Base-by-base conservation (phyloP, 208 protist genomes). In the Blastocrithidia nonstop region DNA sequence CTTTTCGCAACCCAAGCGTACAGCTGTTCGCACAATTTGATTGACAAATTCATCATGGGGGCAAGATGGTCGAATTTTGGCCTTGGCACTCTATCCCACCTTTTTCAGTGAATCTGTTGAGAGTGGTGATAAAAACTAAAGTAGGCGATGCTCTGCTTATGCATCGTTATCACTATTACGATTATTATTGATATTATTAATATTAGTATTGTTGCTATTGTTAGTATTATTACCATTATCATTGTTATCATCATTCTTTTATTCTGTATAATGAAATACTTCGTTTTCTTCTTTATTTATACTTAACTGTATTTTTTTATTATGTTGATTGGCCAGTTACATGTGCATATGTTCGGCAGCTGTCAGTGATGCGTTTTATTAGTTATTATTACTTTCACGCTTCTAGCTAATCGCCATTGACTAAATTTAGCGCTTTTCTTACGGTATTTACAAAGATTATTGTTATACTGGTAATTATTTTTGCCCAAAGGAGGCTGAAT, bases 61-160 rank as follows among this genome's bases (percentile, higher is more conserved):
- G 0, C 60, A 75, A 3, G 75, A 88, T 0, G 78, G 73, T 35
- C 71, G 69, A 52, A 85, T 35, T 48, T 93, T 93, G 23, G 75
- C 76, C 65, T 93, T 93, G 26, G 83, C 83, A 49, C 74, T 88
- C 54, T 93, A 78, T 32, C 78, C 66, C 13, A 93, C 54, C 50
- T 93, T 93, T 54, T 93, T 93, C 24, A 93, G 58, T 0, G 83
- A 93, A 45, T 93, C 78, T n/a, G 80, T 61, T 1, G 78, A 88
- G 7, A 93, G 64, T 3, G 83, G 78, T 41, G 71, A 61, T 35
- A 93, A 54, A 54, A 88, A 93, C 35, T 64, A 59, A 1, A 77
- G 88, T n/a, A 93, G 54, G 46, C 86, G 83, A 28, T 58, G 54
- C 9, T 82, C 72, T 1, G 83, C 72, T 38, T 88, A 66, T 5